These are phyloP conservation scores for Trichoderma sp. DNA, from an alignment of 2,329 filamentous ascomycete genomes.

Conservation along the genomic window DNA sequence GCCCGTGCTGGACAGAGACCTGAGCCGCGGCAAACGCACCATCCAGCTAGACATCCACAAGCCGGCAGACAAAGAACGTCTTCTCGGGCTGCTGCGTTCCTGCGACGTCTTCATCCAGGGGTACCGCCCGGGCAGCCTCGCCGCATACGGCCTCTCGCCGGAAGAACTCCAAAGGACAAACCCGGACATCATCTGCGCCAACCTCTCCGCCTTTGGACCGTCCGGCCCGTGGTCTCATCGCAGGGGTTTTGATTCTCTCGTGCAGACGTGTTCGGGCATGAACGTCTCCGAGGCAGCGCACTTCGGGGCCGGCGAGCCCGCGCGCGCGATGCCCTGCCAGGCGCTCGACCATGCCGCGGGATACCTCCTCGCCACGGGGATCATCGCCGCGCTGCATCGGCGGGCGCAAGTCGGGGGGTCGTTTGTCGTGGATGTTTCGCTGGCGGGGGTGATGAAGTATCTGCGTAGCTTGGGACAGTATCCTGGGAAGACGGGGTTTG, in stretches of 20 bases:
- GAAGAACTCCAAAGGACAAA: constrained; percentile 38
- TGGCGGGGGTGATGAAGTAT: constrained; percentile 55
- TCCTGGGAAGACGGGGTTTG: constrained; percentile 42
- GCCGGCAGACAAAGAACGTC: constrained; percentile 44
- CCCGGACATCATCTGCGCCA: constrained; percentile 47
- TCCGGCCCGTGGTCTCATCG: constrained; percentile 40
- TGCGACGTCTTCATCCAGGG: constrained; percentile 63
- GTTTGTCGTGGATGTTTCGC: constrained; percentile 52
- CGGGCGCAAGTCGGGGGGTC: constrained; percentile 31
- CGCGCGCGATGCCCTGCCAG: constrained; percentile 49
- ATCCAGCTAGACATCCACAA: constrained; percentile 57
- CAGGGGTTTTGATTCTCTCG: constrained; percentile 52
- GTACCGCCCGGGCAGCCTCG: constrained; percentile 57
- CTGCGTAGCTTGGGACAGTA: constrained; percentile 53
- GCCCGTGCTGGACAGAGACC: constrained; percentile 63
- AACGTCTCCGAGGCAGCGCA: constrained; percentile 53
- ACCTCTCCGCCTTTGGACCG: constrained; percentile 51
- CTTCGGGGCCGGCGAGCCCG: constrained; percentile 37
- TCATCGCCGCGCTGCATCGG: constrained; percentile 49
- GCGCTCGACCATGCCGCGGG: constrained; percentile 55
- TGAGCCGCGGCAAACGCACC: constrained; percentile 64
- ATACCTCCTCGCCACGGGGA: constrained; percentile 52
- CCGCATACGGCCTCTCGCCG: constrained; percentile 37
- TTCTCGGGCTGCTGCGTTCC: constrained; percentile 54
- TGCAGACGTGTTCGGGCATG: constrained; percentile 53